Evolutionary conservation across 2,329 filamentous ascomycete species (phyloP), one percentile per base, ranked within the genome.

Genomic region (Colletotrichum orbiculare): DNA sequence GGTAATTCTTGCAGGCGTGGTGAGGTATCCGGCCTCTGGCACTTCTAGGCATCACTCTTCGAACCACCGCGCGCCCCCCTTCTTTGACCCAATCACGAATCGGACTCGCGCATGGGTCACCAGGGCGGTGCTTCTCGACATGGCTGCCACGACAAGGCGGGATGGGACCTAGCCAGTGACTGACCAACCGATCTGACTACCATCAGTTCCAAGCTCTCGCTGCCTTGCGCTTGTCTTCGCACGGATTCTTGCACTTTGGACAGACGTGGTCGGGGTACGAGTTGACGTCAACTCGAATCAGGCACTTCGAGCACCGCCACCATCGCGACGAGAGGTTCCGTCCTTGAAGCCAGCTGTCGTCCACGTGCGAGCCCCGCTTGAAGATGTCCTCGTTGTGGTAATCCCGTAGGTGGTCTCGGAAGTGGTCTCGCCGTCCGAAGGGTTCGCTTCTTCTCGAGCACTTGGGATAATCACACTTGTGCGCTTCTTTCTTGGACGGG

Each of bases 291-390:
- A 86, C 79, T 45, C 84, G 76, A 65, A 69, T 69, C 50, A 88
- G 79, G 70, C 85, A 87, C 64, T 81, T 81, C 54, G 78, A 76
- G 73, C 85, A 88, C 41, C 85, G 80, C 83, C 84, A 88, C 84
- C 84, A 87, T 3, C 69, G 73, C 3, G 64, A 64, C 25, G 77
- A 73, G 38, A 82, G 70, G 56, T 77, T 75, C 63, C 82, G 78
- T 50, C 71, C 74, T 9, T 77, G 71, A 49, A 79, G 70, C 80
- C 79, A 82, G 66, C 75, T 76, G 42, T 76, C 74, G 45, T 73
- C 71, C 60, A 74, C 67, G 54, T 52, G 37, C 25, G 73, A 73
- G 35, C 81, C 79, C 15, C 83, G 81, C 75, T 83, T 83, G 69
- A 78, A 76, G 39, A 86, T 79, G 65, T 87, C 84, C 70, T 88